Evolutionary conservation across 164 flowering plant genomes (phyloP).

Genomic region (Aristolochia contorta): DNA sequence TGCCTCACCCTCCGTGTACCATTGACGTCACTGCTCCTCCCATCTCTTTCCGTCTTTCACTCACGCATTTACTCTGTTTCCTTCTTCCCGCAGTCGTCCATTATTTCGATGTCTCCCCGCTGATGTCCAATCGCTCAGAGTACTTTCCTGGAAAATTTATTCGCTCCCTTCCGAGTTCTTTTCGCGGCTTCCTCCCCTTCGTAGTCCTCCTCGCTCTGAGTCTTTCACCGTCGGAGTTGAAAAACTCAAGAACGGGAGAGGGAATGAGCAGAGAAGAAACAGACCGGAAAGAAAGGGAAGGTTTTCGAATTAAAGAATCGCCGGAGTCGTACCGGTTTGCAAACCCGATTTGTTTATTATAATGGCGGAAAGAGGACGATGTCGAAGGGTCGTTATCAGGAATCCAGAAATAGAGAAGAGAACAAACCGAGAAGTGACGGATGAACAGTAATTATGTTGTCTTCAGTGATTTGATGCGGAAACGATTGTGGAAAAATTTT

Average conservation of each 20-base stretch:
- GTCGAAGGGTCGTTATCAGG: conserved; percentile 11
- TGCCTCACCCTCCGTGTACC: background rate
- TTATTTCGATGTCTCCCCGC: conserved; percentile 5
- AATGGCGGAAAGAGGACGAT: conserved; percentile 2
- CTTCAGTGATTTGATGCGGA: conserved; percentile 2
- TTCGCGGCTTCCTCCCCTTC: too few species aligned
- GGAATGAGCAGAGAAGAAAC: too few species aligned
- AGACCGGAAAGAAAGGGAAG: background rate
- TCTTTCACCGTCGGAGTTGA: too few species aligned
- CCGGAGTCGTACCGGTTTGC: background rate
- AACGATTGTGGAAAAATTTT: background rate
- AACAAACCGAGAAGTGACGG: conserved; percentile 11
- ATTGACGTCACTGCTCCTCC: too few species aligned
- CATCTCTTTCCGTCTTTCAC: background rate
- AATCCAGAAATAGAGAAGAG: conserved; percentile 12
- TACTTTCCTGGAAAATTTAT: too few species aligned
- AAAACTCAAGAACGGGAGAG: too few species aligned
- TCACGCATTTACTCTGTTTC: background rate
- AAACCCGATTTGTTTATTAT: conserved; percentile 1
- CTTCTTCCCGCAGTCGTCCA: background rate
- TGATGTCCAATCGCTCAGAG: background rate
- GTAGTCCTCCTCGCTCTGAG: too few species aligned
- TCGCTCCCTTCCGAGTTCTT: too few species aligned
- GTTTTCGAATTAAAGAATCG: background rate
- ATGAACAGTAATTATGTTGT: conserved; percentile 12